Base-by-base conservation (phyloP, 495 filamentous ascomycete species). In the Aspergillus funiculosus region DNA sequence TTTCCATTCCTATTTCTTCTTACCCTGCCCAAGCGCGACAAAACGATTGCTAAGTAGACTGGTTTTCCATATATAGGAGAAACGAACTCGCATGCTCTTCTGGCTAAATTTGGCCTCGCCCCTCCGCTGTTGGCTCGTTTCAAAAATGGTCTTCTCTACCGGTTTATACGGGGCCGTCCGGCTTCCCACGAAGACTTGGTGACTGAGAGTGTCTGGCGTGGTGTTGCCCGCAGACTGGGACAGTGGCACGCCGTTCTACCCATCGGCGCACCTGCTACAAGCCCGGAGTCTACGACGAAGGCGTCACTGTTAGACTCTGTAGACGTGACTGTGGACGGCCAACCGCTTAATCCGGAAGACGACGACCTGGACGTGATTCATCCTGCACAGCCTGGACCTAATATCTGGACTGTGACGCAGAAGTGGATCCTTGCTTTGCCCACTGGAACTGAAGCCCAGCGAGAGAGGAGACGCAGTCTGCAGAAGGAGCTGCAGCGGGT, bases 381-480 rank as follows among this genome's bases (percentile, higher is more conserved):
- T 15, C 80, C 81, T 6, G 70, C 76, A 3, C 83, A 81, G 52
- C 74, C 77, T 2, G 70, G 78, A 8, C 84, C 88, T 9, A 95
- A 91, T 58, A 70, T 94, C 24, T 99, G 94, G 94, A 86, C 84
- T 6, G 85, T 94, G 22, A 82, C 94, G 72, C 89, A 94, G 65
- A 92, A 88, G 68, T 99, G 92, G 92, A 86, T 97, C 32, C 71
- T 79, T 52, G 92, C 89, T 10, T 72, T 99, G 28, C 90, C 92
- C 3, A 77, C 69, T 9, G 68, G 74, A 6, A 89, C 81, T 0
- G 77, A 82, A 18, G 68, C 74, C 17, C 82, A 95, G 63, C 73
- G 71, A 25, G 49, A 63, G 39, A 79, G 87, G 34, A 82, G 86
- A 46, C 68, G 79, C 5, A 60, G 58, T 45, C 72, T 99, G 19